A percentile compares a stretch with the other conserved stretches of the same genome.
phyloP scores from a whole-genome alignment of 768 basidiomycete species.

The Lentinus tigrinus region DNA sequence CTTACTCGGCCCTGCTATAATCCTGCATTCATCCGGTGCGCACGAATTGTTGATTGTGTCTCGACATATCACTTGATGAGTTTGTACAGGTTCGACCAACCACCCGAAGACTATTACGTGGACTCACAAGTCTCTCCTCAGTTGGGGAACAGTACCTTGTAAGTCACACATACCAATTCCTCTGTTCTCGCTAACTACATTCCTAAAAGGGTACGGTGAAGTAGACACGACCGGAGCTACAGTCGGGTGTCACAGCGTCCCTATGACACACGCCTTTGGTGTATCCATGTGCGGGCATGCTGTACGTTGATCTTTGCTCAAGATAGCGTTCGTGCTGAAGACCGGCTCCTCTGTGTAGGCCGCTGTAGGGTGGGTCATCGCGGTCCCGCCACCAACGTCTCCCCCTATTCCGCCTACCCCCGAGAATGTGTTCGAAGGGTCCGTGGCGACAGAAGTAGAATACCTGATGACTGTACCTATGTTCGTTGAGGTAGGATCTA shows the following conservation, averaged over 20 bases:
- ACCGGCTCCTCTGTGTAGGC: too few relatives aligned
- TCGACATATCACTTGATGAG: too few relatives aligned
- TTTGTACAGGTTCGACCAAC: constrained; percentile 22
- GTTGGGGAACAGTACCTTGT: constrained; percentile 5
- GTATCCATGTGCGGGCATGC: neutral
- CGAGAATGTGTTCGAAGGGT: constrained; percentile 15
- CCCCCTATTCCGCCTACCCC: constrained; percentile 23
- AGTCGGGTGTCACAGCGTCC: neutral
- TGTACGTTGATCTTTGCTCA: too few relatives aligned
- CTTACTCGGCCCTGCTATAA: too few relatives aligned
- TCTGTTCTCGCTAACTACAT: too few relatives aligned
- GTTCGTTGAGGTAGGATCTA: constrained; percentile 26
- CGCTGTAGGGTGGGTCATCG: too few relatives aligned
- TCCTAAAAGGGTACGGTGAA: too few relatives aligned
- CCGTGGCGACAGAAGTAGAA: constrained; percentile 10
- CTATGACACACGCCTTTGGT: neutral
- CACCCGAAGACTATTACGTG: constrained; percentile 24
- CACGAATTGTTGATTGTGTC: too few relatives aligned
- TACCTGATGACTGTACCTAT: constrained; percentile 23
- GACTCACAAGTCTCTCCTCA: constrained; percentile 15
- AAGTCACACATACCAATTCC: constrained; percentile 3
- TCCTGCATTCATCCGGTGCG: too few relatives aligned
- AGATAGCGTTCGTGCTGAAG: constrained; percentile 9
- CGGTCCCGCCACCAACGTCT: constrained; percentile 17
- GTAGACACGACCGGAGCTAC: too few relatives aligned